A percentile compares a stretch with the other conserved stretches of the same genome.
Conservation (phyloP, 140 eudicot species). For the Bidens hawaiensis region DNA sequence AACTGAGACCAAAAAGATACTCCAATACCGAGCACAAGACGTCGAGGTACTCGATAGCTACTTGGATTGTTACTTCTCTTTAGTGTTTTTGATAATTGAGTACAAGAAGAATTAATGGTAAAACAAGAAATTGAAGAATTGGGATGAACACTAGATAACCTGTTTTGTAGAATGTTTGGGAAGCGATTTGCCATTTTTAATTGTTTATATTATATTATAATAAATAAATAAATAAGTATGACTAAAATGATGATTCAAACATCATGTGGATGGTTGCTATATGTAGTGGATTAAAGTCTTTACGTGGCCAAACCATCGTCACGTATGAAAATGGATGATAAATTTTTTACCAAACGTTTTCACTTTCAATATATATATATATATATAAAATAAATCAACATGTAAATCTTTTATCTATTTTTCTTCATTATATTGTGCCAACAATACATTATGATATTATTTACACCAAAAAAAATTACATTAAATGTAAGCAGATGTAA, state of each 20-base stretch:
- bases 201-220: slow-evolving; percentile 10
- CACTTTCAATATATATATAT: no score
- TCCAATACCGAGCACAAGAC: slow-evolving; percentile 74
- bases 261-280: slow-evolving; percentile 10
- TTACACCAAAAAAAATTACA: no score
- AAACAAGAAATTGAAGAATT: slow-evolving; percentile 26
- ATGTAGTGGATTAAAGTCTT: slow-evolving; percentile 20
- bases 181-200: slow-evolving; percentile 52
- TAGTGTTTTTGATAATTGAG: slow-evolving; percentile 23
- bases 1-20: slow-evolving; percentile 56
- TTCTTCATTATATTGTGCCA: no score
- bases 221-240: background rate
- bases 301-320: slow-evolving; percentile 30
- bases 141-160: slow-evolving; percentile 32
- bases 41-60: slow-evolving; percentile 29
- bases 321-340: slow-evolving; percentile 11
- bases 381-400: no score
- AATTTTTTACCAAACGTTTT: no score
- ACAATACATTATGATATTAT: no score
- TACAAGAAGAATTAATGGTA: background rate
- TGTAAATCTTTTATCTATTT: no score
- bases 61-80: slow-evolving; percentile 15
- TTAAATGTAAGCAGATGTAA: no score
- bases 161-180: slow-evolving; percentile 29
- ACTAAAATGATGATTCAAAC: background rate